Conservation (phyloP, 2,329 filamentous ascomycete genomes). For the Exserohilum rostratum region DNA sequence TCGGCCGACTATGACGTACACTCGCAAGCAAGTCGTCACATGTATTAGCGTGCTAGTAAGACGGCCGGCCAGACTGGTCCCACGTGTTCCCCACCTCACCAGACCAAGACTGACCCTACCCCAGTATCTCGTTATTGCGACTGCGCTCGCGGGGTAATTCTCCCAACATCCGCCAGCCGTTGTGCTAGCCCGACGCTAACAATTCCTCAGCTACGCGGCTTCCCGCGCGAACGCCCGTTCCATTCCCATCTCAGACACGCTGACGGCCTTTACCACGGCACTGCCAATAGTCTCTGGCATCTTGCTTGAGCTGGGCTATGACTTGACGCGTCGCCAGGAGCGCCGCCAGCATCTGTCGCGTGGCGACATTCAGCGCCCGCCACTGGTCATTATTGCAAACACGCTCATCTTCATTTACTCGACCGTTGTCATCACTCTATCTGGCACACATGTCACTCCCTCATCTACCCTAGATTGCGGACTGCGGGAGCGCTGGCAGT, state of each 20-base stretch:
- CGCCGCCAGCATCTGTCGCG: constrained; percentile 36
- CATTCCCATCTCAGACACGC: constrained; percentile 51
- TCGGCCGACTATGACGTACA: constrained; percentile 41
- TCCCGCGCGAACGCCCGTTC: constrained; percentile 43
- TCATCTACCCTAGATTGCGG: constrained; percentile 56
- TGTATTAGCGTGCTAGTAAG: constrained; percentile 48
- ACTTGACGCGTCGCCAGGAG: constrained; percentile 42
- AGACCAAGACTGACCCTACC: neutral
- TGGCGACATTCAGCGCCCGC: constrained; percentile 42
- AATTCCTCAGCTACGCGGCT: constrained; percentile 33
- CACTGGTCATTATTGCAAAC: constrained; percentile 48
- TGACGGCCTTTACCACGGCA: constrained; percentile 50
- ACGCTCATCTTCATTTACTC: constrained; percentile 50
- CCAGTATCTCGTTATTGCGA: constrained; percentile 52
- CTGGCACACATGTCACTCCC: constrained; percentile 52
- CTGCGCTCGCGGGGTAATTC: constrained; percentile 47
- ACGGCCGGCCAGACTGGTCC: neutral
- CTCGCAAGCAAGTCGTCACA: constrained; percentile 48
- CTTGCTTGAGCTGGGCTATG: constrained; percentile 48
- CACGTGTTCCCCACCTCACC: constrained; percentile 1
- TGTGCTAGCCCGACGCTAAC: constrained; percentile 12
- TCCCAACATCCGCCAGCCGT: neutral
- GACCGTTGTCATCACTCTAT: constrained; percentile 53
- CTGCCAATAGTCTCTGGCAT: constrained; percentile 53
- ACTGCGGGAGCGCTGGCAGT: constrained; percentile 63